Base-by-base conservation (phyloP, 805 yeast species). In the Starmerella vitae region DNA sequence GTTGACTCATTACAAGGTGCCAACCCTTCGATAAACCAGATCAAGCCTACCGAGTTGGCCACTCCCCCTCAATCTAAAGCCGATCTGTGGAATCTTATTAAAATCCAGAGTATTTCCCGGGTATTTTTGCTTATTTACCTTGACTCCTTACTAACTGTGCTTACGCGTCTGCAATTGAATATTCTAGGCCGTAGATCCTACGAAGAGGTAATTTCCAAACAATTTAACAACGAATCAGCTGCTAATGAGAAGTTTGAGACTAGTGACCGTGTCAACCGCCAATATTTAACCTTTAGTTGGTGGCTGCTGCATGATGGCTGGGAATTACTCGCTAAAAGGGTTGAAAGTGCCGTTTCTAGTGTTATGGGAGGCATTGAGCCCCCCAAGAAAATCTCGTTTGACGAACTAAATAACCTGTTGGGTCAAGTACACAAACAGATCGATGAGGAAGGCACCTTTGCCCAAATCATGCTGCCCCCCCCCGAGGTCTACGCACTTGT, bases 251-350 rank as follows among this genome's bases (percentile, higher is more conserved):
- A 50, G 22, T 60, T 55, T 33, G 50, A 46, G 24, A 42, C 40
- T 19, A 56, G 52, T 24, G 64, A 60, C 27, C 36, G 26, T 5
- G 70, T 71, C 48, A 74, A 77, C 53, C 88, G 91, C 51, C 78
- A 84, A 36, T 88, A 80, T 55, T 65, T 88, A 34, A 78, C 93
- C 0, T 70, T 84, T 45, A 78, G 86, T 44, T 88, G 96, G 95
- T 88, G 95, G 95, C 59, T 88, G 33, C 64, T 88, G 36, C 85
- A 88, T 57, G 72, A 76, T 47, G 97, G 97, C 0, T 84, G 91
- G 85, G 51, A 66, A 18, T 62, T 66, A 25, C 61, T 82, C 26
- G 66, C 72, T 18, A 60, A 65, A 21, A 59, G 67, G 17, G 71
- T 83, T 21, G 72, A 74, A 50, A 54, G 58, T 1, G 62, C 71